Base-by-base conservation (phyloP, 352 stramenopile genomes). In the Pythium brassicae region DNA sequence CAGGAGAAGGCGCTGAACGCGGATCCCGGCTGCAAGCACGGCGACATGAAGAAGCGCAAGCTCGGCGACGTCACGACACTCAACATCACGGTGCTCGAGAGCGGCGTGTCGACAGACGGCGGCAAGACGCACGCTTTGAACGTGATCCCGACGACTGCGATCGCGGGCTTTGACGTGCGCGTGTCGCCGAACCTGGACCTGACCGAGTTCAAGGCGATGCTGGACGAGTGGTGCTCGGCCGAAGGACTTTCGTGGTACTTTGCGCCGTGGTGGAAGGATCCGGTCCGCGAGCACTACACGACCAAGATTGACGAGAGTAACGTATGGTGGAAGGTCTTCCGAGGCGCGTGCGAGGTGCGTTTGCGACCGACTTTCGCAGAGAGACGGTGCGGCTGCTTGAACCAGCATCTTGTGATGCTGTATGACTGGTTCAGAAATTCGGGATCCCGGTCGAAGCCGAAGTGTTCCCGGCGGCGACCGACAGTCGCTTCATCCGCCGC, bases 11-110 rank as follows among this genome's bases (percentile, higher is more conserved):
- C 73, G 34, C 71, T 99, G 0, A 81, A 72, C 27, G 73, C 71
- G 26, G 80, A 73, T 39, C 25, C 50, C 19, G 89, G 88, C 9
- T 98, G 94, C 76, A 92, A 89, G 43, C 95, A 98, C 68, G 87
- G 83, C n/a, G 80, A 96, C n/a, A 91, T 90, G 57, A 79, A 85
- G 63, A 91, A 93, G 63, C 83, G 77, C 47, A 95, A 89, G 26
- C 65, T 98, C 29, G 94, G 94, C 22, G 94, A 98, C 63, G 92
- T 98, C 8, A 97, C 94, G 2, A 97, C 86, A 20, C 58, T 98
- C 49, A 98, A 98, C 68, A 85, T 98, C 34, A 98, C 93, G 2
- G 83, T 89, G 25, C 66, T 98, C 2, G 66, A 96, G 68, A 87
- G 83, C 14, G 93, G 93, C 42, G 89, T 98, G 12, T 66, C 72